Percentiles rank a stretch among this genome's conserved stretches.
These are phyloP conservation scores for Kazachstania viticola DNA, from an alignment of 805 yeast genomes.

Conservation along the genomic window DNA sequence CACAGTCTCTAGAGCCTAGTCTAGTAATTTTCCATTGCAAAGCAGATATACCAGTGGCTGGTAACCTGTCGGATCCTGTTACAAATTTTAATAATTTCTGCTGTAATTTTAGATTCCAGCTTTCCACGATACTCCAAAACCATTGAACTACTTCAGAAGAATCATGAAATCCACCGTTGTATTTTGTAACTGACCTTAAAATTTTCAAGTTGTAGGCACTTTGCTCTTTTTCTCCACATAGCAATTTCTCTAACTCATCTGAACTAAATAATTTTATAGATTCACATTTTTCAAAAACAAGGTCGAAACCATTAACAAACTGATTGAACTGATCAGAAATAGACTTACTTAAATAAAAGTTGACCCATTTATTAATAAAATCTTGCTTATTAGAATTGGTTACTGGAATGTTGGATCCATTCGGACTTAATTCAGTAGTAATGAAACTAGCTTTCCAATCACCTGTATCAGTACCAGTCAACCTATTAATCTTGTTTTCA, in stretches of 20 bases:
- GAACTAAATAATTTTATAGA: slow-evolving; percentile 73
- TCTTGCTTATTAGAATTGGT: slow-evolving; percentile 43
- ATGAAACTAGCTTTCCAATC: slow-evolving; percentile 9
- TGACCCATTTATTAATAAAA: slow-evolving; percentile 53
- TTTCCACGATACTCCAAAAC: slow-evolving; percentile 66
- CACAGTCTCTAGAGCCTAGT: slow-evolving; percentile 29
- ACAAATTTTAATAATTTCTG: slow-evolving; percentile 60
- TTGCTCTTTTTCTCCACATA: slow-evolving; percentile 63
- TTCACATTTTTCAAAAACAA: slow-evolving; percentile 63
- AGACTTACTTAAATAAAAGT: slow-evolving; percentile 47
- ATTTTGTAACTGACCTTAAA: slow-evolving; percentile 61
- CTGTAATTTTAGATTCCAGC: slow-evolving; percentile 39
- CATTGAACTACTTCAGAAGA: slow-evolving; percentile 42
- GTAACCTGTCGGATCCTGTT: slow-evolving; percentile 85
- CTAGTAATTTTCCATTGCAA: slow-evolving; percentile 61
- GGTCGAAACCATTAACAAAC: slow-evolving; percentile 59
- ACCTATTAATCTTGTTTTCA: slow-evolving; percentile 27
- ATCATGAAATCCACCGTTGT: slow-evolving; percentile 46
- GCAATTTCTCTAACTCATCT: slow-evolving; percentile 64
- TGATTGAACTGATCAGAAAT: slow-evolving; percentile 42
- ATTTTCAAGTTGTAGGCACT: slow-evolving; percentile 45
- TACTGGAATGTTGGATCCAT: slow-evolving; percentile 48
- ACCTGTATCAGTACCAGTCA: neutral
- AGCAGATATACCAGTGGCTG: slow-evolving; percentile 82
- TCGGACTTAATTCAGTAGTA: slow-evolving; percentile 40